phyloP scores from a whole-genome alignment of 768 basidiomycete species.

The Rhodotorula toruloides region DNA sequence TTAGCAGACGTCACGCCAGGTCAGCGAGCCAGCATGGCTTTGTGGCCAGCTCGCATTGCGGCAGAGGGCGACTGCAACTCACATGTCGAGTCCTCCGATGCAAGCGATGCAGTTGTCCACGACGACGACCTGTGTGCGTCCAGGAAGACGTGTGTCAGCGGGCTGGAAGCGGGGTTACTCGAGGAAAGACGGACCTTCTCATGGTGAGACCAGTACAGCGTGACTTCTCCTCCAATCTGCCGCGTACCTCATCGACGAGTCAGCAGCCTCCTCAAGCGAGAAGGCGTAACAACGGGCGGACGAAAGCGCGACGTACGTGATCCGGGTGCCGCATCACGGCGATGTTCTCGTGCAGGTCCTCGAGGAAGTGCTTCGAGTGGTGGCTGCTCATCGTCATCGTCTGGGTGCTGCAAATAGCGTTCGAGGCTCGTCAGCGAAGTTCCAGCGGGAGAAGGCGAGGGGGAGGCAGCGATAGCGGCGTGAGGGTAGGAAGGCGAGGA shows the following conservation, averaged over 20 bases:
- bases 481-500: background rate
- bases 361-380: conserved; percentile 60
- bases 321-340: conserved; percentile 84
- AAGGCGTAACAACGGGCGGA: background rate
- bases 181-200: conserved; percentile 59
- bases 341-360: conserved; percentile 80
- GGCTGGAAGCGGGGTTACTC: background rate
- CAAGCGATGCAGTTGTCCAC: conserved; percentile 80
- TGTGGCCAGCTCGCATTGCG: too few relatives aligned
- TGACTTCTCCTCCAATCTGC: conserved; percentile 36
- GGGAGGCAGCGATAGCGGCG: background rate
- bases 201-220: conserved; percentile 70
- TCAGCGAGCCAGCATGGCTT: background rate
- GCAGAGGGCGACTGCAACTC: conserved; percentile 51
- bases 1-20: too few relatives aligned
- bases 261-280: too few relatives aligned
- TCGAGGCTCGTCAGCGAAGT: too few relatives aligned
- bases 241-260: background rate
- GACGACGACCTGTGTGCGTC: too few relatives aligned
- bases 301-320: conserved; percentile 58
- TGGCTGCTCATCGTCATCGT: conserved; percentile 59
- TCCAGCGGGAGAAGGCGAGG: background rate
- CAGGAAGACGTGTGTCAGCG: background rate
- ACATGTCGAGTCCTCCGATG: conserved; percentile 85
- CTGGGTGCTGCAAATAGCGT: conserved; percentile 59